Evolutionary conservation across 495 filamentous ascomycete species (phyloP), one percentile per base, ranked within the genome.

Genomic region (Cudoniella acicularis): DNA sequence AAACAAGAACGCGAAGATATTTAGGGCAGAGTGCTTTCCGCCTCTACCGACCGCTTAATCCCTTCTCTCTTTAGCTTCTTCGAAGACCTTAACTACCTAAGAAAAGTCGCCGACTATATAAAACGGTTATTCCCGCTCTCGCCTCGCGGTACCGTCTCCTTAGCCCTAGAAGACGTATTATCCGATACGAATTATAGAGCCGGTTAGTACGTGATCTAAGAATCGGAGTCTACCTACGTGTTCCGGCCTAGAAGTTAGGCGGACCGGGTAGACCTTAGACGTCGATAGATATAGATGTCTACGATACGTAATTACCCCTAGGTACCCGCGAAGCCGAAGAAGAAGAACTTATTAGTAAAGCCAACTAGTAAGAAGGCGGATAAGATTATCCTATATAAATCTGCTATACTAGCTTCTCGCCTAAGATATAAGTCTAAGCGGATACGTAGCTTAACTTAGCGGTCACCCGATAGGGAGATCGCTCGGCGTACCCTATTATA

Each of bases 391-490:
- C 47, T 73, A 27, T 66, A 65, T 55, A 52, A 70, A 42, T 68
- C 69, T 65, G 70, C 70, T 25, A 50, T 41, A 36, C 62, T 73
- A 23, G 62, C 68, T 18, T 30, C 49, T 17, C 43, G 57, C 17
- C 66, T 75, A 10, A 66, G 73, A 22, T 74, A 72, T 54, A 9
- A 59, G 17, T 69, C 67, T 18, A 26, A 58, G 0, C 13, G 64
- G 27, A 71, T 75, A 30, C 22, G 48, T 17, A 54, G 25, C n/a
- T 25, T 73, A 10, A 58, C 64, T 1, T 20, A 64, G 13, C 47
- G 54, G 30, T 73, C 59, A 24, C 62, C 70, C 13, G 67, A 75
- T 57, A 54, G 62, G 25, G 52, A 71, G 53, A 73, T 75, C 51
- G 64, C 66, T 4, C 58, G 49, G n/a, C 62, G 30, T 2, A 62